Evolutionary conservation across 73 alveolate species (phyloP).

Genomic region (Uronychia binucleata): DNA sequence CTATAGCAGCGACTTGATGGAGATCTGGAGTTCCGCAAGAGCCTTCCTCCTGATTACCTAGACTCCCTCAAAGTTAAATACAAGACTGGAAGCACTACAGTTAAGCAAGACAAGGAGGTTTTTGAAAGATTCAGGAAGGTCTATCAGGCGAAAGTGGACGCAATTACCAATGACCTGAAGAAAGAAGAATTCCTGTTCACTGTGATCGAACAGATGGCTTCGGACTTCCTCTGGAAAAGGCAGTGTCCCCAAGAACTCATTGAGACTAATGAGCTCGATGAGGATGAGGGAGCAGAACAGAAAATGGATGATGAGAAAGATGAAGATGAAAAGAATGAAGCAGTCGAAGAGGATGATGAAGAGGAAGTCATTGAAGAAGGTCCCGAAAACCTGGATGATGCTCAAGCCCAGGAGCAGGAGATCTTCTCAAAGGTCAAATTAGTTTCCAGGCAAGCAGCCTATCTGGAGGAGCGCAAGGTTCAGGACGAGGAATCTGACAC

Average conservation of each 20-base stretch:
- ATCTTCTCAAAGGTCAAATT: background rate
- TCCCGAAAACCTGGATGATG: background rate
- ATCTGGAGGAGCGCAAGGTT: background rate
- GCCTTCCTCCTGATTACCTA: constrained; percentile 2
- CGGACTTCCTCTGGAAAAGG: background rate
- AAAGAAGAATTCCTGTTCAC: background rate
- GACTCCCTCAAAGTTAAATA: background rate
- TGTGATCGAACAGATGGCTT: constrained; percentile 8
- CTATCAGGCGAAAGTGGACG: background rate
- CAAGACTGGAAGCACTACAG: background rate
- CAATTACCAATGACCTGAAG: background rate
- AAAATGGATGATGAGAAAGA: background rate
- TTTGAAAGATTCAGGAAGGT: background rate
- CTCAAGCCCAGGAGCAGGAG: background rate
- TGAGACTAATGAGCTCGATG: background rate
- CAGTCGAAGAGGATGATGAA: background rate
- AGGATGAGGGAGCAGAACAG: background rate
- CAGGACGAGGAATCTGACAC: background rate
- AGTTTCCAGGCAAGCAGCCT: background rate
- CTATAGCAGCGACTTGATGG: background rate
- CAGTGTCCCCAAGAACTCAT: background rate
- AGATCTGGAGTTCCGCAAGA: background rate
- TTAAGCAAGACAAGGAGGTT: background rate
- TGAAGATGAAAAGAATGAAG: background rate
- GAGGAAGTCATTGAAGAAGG: background rate